phyloP scores from a whole-genome alignment of 345 rosid genomes.

The Gossypium bickii region DNA sequence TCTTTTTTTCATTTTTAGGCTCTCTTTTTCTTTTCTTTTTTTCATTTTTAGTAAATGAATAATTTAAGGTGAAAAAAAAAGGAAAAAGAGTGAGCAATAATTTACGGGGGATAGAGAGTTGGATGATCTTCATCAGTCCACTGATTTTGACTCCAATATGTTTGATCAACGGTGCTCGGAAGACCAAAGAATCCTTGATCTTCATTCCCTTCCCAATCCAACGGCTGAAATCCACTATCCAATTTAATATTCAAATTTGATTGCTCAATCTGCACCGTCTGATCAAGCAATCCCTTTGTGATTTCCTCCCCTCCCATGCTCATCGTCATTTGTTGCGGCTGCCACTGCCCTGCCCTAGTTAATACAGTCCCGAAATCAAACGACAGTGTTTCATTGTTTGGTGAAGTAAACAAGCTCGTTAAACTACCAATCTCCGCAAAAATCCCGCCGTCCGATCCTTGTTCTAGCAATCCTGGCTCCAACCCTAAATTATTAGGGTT shows the following conservation, averaged over 20 bases:
- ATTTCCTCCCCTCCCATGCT: conserved; percentile 24
- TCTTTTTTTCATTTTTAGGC: too few relatives aligned
- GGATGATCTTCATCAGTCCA: conserved; percentile 65
- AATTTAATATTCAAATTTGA: conserved; percentile 26
- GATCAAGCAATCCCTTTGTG: conserved; percentile 42
- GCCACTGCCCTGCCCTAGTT: conserved; percentile 32
- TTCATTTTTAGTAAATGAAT: not conserved
- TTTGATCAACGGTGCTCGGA: conserved; percentile 61
- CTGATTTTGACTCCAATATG: conserved; percentile 82
- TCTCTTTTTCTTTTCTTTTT: too few relatives aligned
- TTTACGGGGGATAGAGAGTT: conserved; percentile 69
- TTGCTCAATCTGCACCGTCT: conserved; percentile 39
- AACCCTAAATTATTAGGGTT: conserved; percentile 26
- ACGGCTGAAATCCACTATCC: conserved; percentile 46
- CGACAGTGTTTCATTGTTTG: conserved; percentile 40
- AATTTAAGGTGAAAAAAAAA: not conserved
- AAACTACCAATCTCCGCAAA: conserved; percentile 67
- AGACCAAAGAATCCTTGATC: conserved; percentile 69
- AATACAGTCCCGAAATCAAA: conserved; percentile 45
- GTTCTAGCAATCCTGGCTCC: conserved; percentile 50
- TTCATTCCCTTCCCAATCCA: conserved; percentile 77
- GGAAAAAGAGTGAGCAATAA: conserved; percentile 19
- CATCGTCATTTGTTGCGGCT: conserved; percentile 21
- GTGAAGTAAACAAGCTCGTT: conserved; percentile 40
- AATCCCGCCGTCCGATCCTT: conserved; percentile 57